phyloP scores from a whole-genome alignment of 768 basidiomycete genomes.

The Lentinula edodes region DNA sequence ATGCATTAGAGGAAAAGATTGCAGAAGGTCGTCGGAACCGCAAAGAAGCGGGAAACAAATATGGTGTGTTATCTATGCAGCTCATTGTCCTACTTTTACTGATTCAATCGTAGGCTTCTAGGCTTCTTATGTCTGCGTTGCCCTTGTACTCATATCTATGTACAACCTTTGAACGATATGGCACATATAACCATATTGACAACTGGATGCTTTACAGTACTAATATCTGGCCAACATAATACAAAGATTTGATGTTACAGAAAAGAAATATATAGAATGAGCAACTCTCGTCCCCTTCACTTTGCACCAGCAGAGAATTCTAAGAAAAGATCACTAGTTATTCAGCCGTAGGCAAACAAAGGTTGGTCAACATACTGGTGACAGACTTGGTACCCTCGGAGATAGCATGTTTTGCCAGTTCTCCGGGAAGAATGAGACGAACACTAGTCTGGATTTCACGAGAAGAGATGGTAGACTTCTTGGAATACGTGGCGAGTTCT shows the following conservation, averaged over 20 bases:
- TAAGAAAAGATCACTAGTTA: conserved; percentile 13
- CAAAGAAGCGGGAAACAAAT: conserved; percentile 90
- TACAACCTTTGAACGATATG: neutral
- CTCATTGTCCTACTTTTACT: neutral
- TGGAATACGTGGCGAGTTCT: conserved; percentile 97
- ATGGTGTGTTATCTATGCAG: conserved; percentile 44
- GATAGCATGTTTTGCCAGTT: conserved; percentile 97
- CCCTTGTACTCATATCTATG: neutral
- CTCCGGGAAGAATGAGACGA: conserved; percentile 92
- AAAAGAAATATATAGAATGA: neutral
- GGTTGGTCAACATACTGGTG: conserved; percentile 35
- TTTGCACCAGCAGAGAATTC: conserved; percentile 61
- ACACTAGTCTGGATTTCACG: conserved; percentile 98
- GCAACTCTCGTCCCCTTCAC: conserved; percentile 21
- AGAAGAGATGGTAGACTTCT: conserved; percentile 98
- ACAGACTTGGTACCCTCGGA: conserved; percentile 78
- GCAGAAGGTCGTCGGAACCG: conserved; percentile 79
- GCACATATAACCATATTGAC: no score
- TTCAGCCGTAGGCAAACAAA: conserved; percentile 1
- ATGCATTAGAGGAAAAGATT: conserved; percentile 76
- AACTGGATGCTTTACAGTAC: conserved; percentile 6
- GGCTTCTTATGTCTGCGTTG: neutral
- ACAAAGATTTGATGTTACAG: conserved; percentile 3
- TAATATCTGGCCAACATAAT: neutral
- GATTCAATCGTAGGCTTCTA: conserved; percentile 23